Evolutionary conservation across 257 asterid genomes (phyloP), one percentile per base, ranked within the genome.

Genomic region (Scutellaria galericulata): DNA sequence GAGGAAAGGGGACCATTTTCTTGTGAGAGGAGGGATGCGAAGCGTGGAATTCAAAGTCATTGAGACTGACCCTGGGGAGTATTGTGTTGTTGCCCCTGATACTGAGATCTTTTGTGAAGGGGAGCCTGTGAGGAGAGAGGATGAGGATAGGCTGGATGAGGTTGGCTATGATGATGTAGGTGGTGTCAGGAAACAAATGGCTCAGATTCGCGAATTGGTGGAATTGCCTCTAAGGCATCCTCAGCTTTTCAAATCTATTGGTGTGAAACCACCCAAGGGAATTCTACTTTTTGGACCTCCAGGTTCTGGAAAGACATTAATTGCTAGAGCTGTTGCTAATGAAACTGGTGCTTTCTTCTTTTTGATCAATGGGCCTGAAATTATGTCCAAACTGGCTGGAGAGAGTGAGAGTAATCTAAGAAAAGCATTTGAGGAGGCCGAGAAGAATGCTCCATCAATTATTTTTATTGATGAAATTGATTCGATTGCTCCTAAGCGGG

Each of bases 21-120:
- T 85, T 45, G 87, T 85, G 53, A 75, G 87, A 76, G 89, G 87
- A 11, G 87, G 87, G 40, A 85, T 85, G 89, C 76, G 87, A 66
- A 85, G 87, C 27, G 82, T 85, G 60, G 90, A 83, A 65, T 85
- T 83, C 56, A 83, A 85, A 53, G 86, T 85, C 37, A 57, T 83
- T 48, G 90, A 85, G 73, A 83, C 90, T 64, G 90, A 85, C 51
- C 90, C 86, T 2, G 81, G 86, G 14, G 87, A 83, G 75, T 85
- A 85, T 46, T 85, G 87, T 68, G 86, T 85, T 71, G 90, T 83
- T 70, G 84, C 84, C 53, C 90, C 90, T 15, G 87, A 85, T 73
- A 85, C 89, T 2, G 87, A 85, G 80, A 85, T 85, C 58, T 85
- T 85, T 58, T 85, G 90, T 61, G 90, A 85, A 53, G 90, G 90